Base-by-base conservation (phyloP, 2,329 filamentous ascomycete species). In the Xylariaceae sp. region DNA sequence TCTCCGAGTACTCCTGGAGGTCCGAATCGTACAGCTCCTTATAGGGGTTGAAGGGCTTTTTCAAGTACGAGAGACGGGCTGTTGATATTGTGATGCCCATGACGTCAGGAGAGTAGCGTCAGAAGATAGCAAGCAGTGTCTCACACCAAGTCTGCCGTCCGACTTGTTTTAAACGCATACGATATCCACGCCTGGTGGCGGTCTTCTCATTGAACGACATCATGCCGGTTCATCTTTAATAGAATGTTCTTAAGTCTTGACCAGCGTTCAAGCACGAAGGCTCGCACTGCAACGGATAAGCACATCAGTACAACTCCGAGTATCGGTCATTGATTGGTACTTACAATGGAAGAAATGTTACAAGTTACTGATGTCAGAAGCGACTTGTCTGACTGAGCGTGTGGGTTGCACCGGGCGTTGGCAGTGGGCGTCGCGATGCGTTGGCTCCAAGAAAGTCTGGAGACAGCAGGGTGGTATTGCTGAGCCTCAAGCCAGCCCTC, bases 11-110 rank as follows among this genome's bases (percentile, higher is more conserved):
- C 8, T 13, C 27, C 12, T 15, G 35, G 23, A 47, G 28, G 14
- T 30, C 38, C 11, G 18, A 30, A 37, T 47, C 44, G 27, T 47
- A 47, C 2, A 36, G 30, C 21, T 17, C 31, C 14, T 32, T 37
- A 33, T 47, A 44, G 4, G 44, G 44, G 27, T 47, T 47, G n/a
- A 40, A 13, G 30, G 41, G 41, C 12, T 40, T 16, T 13, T 34
- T 29, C 3, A 41, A 38, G 38, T 47, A 47, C 36, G 44, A 40
- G 2, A 39, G 31, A 16, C 23, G 24, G 14, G 26, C 32, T 14
- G 31, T 21, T 31, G 36, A 41, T 19, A 28, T 27, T 26, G 41
- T 39, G 19, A 32, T n/a, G 21, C 21, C 21, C 7, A 11, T 11
- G n/a, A n/a, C n/a, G n/a, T n/a, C n/a, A n/a, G n/a, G n/a, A n/a